A percentile compares a stretch with the other conserved stretches of the same genome.
phyloP scores from a whole-genome alignment of 139 green algal genomes.

The Chlorella vulgaris region DNA sequence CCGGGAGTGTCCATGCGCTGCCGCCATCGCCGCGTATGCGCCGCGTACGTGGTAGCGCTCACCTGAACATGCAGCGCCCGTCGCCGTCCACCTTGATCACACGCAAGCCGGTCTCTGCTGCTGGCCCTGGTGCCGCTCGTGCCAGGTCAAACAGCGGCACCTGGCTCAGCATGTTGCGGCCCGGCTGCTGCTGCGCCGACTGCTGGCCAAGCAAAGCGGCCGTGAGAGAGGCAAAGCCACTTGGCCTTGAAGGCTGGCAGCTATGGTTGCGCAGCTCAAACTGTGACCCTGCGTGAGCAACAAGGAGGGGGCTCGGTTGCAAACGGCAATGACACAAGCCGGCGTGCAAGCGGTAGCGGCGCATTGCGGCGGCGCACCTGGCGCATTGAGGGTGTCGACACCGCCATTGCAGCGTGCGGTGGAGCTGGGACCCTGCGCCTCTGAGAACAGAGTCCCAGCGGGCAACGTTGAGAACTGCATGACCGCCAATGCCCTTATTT shows the following conservation, averaged over 20 bases:
- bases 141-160: constrained; percentile 42
- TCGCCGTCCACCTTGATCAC: constrained; percentile 56
- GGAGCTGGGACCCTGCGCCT: background rate
- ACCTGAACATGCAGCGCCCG: constrained; percentile 73
- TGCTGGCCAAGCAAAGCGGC: constrained; percentile 17
- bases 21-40: no score
- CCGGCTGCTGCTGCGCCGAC: background rate
- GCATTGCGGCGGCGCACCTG: background rate
- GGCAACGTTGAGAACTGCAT: background rate
- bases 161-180: constrained; percentile 1
- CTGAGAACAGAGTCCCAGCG: background rate
- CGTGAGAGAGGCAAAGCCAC: constrained; percentile 24
- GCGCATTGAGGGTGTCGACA: background rate
- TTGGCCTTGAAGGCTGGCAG: background rate
- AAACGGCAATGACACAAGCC: background rate
- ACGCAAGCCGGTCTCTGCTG: constrained; percentile 33
- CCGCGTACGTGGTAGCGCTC: no score
- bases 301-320: background rate
- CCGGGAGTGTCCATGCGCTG: no score
- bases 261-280: constrained; percentile 17
- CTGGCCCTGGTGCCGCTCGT: constrained; percentile 7
- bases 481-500: background rate
- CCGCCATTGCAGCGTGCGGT: background rate
- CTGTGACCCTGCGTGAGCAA: background rate
- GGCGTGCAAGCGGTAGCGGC: background rate